Evolutionary conservation across 441 rosid species (phyloP).

Genomic region (Brassica balearica): DNA sequence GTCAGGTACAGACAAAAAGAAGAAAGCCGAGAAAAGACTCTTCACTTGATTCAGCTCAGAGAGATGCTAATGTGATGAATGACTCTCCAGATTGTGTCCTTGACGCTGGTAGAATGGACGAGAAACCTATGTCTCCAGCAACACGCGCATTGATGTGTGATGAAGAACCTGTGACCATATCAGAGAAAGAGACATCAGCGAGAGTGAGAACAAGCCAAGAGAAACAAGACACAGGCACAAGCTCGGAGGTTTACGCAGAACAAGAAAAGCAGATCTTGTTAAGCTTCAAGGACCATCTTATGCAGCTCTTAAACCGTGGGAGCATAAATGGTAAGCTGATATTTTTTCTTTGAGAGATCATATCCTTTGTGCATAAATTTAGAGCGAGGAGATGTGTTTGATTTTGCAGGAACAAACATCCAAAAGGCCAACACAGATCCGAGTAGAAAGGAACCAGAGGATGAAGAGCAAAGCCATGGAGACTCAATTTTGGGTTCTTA

Average conservation of each 20-base stretch:
- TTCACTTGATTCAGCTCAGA: conserved; percentile 39
- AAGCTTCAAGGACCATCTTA: conserved; percentile 57
- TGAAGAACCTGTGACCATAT: conserved; percentile 71
- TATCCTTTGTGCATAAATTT: no score
- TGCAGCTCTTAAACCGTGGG: conserved; percentile 56
- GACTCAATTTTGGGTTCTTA: conserved; percentile 25
- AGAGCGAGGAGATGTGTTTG: no score
- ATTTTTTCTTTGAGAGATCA: no score
- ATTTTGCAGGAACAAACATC: neutral
- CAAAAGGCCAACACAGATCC: conserved; percentile 7
- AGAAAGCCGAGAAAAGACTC: conserved; percentile 10
- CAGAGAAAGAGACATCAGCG: conserved; percentile 51
- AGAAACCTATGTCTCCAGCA: conserved; percentile 61
- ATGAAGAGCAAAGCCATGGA: conserved; percentile 23
- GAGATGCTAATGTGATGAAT: conserved; percentile 43
- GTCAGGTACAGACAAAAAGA: conserved; percentile 48
- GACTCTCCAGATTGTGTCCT: conserved; percentile 42
- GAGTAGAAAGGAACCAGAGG: conserved; percentile 27
- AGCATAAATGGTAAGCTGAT: conserved; percentile 55
- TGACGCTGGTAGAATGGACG: conserved; percentile 41
- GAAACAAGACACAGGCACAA: conserved; percentile 37
- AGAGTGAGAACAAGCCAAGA: conserved; percentile 39
- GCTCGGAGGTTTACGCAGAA: conserved; percentile 57
- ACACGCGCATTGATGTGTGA: conserved; percentile 83
- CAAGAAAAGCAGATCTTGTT: conserved; percentile 71